Evolutionary conservation across 257 asterid species (phyloP), one percentile per base, ranked within the genome.

Genomic region (Capsicum chinense): DNA sequence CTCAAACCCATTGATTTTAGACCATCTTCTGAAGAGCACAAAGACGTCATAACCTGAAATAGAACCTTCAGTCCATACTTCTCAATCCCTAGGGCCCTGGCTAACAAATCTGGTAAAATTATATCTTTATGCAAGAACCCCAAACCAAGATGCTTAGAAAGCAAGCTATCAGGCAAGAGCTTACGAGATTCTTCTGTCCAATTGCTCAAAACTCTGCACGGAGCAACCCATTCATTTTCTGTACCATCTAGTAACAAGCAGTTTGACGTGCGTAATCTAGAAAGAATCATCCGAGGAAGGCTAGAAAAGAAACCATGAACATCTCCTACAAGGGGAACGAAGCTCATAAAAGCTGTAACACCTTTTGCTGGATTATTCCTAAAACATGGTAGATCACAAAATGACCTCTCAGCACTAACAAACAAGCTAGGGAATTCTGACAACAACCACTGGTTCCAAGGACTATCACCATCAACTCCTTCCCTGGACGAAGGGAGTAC

Each of bases 401-500:
- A 96, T 26, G 91, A 89, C 86, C 87, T 92, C 88, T 90, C 92
- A 60, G 99, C 94, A 90, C 86, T 83, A 83, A 94, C 92, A 90
- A 96, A 96, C 88, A 96, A 90, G 86, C 88, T 89, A 60, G 99
- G 99, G 81, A 94, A 91, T 85, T 94, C 95, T 21, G 97, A 92
- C 59, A 94, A 89, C 88, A 96, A 88, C 98, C 98, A 94, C 87
- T 96, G 99, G 89, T 96, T 96, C 98, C 98, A 96, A 15, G 98
- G 95, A 87, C 97, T 96, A 87, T 92, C 90, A 64, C 91, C 94
- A 85, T 96, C 99, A 90, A 96, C 97, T 89, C 93, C 99, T 90
- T 96, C 99, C 87, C 99, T 92, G 57, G 99, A 96, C 44, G 99
- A 96, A 79, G 99, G 98, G 91, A 96, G 90, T 88, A 91, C 92